A percentile compares a stretch with the other conserved stretches of the same genome.
These are phyloP conservation scores for Leucogyrophana mollusca DNA, from an alignment of 768 basidiomycete genomes.

Conservation along the genomic window DNA sequence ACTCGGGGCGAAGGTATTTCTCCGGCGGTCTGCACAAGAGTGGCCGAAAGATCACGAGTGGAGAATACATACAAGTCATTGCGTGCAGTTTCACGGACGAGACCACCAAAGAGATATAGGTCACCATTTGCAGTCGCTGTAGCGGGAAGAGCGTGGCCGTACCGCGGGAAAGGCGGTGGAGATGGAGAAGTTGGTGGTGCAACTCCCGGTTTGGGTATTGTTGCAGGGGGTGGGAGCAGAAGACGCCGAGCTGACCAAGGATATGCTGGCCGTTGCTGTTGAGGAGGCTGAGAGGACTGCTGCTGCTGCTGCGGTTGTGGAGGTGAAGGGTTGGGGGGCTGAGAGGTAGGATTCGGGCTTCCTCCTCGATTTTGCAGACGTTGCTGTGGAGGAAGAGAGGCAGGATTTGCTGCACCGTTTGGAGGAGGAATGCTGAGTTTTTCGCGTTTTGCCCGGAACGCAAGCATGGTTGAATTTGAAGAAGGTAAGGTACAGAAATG, in stretches of 20 bases:
- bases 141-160: slow-evolving; percentile 90
- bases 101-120: slow-evolving; percentile 94
- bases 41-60: slow-evolving; percentile 73
- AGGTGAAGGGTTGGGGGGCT: slow-evolving; percentile 28
- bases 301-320: slow-evolving; percentile 34
- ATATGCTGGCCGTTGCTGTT: slow-evolving; percentile 58
- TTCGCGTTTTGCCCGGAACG: slow-evolving; percentile 21
- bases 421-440: slow-evolving; percentile 22
- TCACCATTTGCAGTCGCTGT: slow-evolving; percentile 79
- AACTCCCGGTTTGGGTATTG: slow-evolving; percentile 62
- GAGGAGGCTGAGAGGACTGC: slow-evolving; percentile 29
- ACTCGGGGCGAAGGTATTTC: slow-evolving; percentile 88
- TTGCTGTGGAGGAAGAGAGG: slow-evolving; percentile 31
- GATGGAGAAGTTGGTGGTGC: slow-evolving; percentile 68
- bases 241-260: slow-evolving; percentile 85
- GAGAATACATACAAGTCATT: slow-evolving; percentile 95
- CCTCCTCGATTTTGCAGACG: slow-evolving; percentile 35
- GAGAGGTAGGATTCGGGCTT: slow-evolving; percentile 26
- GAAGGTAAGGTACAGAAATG: not conserved
- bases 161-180: slow-evolving; percentile 91
- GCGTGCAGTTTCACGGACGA: slow-evolving; percentile 84
- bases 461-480: not conserved
- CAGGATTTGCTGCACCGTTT: slow-evolving; percentile 20
- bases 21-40: slow-evolving; percentile 83
- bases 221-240: slow-evolving; percentile 62